These are phyloP conservation scores for Umbelopsis sp. DNA, from an alignment of 192 early-diverging fungal genomes.

Conservation along the genomic window DNA sequence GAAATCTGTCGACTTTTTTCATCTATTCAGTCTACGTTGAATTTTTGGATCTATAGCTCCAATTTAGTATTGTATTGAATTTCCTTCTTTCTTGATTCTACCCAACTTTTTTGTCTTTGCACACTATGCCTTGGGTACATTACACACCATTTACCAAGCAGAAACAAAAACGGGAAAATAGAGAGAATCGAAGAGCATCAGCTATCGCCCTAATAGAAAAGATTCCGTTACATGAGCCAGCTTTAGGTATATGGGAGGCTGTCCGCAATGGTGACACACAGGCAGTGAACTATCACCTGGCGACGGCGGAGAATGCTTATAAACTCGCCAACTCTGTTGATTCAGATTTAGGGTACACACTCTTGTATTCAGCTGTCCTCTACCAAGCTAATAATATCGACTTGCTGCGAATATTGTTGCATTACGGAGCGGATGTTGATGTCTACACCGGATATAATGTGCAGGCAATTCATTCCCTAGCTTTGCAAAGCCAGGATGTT, in stretches of 20 bases:
- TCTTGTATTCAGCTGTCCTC: neutral
- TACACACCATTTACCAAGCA: constrained; percentile 11
- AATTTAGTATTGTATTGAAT: no score
- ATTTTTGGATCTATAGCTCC: no score
- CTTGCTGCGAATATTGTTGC: neutral
- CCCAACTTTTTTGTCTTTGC: neutral
- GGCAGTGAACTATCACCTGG: constrained; percentile 13
- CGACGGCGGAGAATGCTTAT: neutral
- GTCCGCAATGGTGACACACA: neutral
- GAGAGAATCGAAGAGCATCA: neutral
- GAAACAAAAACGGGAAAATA: neutral
- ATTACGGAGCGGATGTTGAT: constrained; percentile 11
- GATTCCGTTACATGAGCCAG: neutral
- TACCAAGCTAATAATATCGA: neutral
- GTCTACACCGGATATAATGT: constrained; percentile 24
- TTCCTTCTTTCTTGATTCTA: neutral
- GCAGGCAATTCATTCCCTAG: constrained; percentile 25
- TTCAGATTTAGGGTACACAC: neutral
- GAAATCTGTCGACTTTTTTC: no score
- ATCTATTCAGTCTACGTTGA: no score
- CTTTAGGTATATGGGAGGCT: neutral
- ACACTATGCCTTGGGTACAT: constrained; percentile 12
- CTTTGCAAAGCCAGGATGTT: constrained; percentile 22
- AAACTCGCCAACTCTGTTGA: neutral
- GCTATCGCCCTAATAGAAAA: neutral